Conservation (phyloP, 1,139 yeast species). For the Candida freyschussii region DNA sequence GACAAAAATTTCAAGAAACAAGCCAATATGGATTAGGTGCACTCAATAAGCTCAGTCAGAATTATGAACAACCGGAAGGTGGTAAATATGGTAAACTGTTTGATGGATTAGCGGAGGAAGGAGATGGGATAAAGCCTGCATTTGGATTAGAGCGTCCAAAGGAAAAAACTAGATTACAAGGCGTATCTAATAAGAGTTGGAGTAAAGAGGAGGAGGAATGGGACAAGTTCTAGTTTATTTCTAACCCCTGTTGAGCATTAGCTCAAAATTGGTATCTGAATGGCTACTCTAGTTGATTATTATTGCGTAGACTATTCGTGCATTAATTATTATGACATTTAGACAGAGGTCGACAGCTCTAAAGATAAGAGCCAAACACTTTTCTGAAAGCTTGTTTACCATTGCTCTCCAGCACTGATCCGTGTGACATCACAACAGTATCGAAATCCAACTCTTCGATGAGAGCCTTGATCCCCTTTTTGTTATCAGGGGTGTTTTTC, state of each 20-base stretch:
- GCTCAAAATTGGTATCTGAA: no score
- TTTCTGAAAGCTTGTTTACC: slow-evolving; percentile 34
- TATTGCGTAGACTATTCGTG: no score
- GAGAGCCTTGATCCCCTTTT: slow-evolving; percentile 34
- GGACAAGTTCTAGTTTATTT: slow-evolving; percentile 41
- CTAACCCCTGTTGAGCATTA: no score
- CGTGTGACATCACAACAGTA: slow-evolving; percentile 53
- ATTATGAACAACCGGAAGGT: slow-evolving; percentile 35
- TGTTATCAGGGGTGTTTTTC: slow-evolving; percentile 13
- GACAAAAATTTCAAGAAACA: slow-evolving; percentile 88
- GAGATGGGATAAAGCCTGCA: slow-evolving; percentile 50
- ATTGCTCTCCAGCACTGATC: slow-evolving; percentile 44
- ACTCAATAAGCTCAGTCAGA: slow-evolving; percentile 57
- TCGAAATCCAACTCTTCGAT: slow-evolving; percentile 41
- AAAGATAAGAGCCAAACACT: no score
- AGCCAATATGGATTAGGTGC: slow-evolving; percentile 68
- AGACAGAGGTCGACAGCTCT: no score
- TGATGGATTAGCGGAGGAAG: slow-evolving; percentile 40
- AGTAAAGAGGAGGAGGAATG: slow-evolving; percentile 40
- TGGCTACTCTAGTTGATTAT: not conserved
- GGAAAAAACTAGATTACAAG: slow-evolving; percentile 51
- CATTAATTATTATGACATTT: no score
- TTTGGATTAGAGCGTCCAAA: slow-evolving; percentile 66
- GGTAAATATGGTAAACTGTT: slow-evolving; percentile 47
- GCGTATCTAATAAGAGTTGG: slow-evolving; percentile 39